A percentile compares a stretch with the other conserved stretches of the same genome.
phyloP scores from a whole-genome alignment of 2,329 filamentous ascomycete genomes.

The Sporothrix brunneoviolacea region DNA sequence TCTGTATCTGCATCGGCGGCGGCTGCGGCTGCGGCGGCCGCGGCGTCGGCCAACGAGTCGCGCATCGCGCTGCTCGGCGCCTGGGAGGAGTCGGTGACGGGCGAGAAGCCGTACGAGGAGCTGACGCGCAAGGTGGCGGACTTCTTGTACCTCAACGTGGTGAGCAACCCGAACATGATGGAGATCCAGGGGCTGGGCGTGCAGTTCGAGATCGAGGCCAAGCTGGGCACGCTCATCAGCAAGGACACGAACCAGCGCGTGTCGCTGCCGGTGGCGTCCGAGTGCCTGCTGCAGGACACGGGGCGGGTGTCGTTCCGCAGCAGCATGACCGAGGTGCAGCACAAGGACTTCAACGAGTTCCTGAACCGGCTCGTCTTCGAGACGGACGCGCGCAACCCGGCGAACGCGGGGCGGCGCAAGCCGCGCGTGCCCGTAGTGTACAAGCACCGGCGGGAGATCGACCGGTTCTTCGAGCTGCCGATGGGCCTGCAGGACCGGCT shows the following conservation, averaged over 20 bases:
- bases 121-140: conserved; percentile 71
- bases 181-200: conserved; percentile 59
- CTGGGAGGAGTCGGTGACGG: conserved; percentile 64
- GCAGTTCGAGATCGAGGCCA: conserved; percentile 88
- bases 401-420: conserved; percentile 31
- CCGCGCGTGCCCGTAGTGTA: conserved; percentile 65
- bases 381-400: conserved; percentile 48
- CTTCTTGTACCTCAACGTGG: conserved; percentile 67
- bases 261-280: conserved; percentile 58
- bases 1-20: conserved; percentile 18
- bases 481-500: conserved; percentile 51
- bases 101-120: conserved; percentile 65
- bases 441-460: conserved; percentile 76
- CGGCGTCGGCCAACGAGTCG: conserved; percentile 19
- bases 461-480: conserved; percentile 76
- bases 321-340: conserved; percentile 84
- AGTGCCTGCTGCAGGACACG: conserved; percentile 57
- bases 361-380: conserved; percentile 64
- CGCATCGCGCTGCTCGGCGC: conserved; percentile 36
- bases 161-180: conserved; percentile 58
- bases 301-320: conserved; percentile 65
- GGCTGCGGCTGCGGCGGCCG: conserved; percentile 20
- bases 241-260: conserved; percentile 65
- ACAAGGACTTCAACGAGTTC: conserved; percentile 75
- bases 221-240: conserved; percentile 76